phyloP scores from a whole-genome alignment of 2,329 filamentous ascomycete genomes.

The Akanthomyces uredinophilus region DNA sequence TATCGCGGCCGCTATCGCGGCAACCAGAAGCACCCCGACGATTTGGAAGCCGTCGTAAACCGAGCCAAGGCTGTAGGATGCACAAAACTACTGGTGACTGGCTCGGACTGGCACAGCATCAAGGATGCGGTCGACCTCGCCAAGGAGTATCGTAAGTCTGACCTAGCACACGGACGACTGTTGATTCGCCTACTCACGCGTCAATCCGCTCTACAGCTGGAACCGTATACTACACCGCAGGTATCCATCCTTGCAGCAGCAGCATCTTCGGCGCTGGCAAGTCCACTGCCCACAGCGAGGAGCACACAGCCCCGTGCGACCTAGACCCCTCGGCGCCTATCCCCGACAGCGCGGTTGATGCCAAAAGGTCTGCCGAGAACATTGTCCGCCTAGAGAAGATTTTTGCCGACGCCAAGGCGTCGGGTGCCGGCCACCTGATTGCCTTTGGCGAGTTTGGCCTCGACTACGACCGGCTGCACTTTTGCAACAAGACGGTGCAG shows the following conservation, averaged over 20 bases:
- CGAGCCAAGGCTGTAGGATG: conserved; percentile 76
- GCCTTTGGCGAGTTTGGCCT: conserved; percentile 95
- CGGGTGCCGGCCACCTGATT: conserved; percentile 45
- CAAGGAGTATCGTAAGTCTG: conserved; percentile 61
- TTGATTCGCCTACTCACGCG: conserved; percentile 14
- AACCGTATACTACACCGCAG: conserved; percentile 82
- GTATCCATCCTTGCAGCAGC: conserved; percentile 88
- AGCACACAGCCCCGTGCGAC: conserved; percentile 47
- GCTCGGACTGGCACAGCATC: conserved; percentile 78
- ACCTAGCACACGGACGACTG: conserved; percentile 6
- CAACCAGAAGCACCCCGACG: conserved; percentile 66
- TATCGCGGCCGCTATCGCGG: conserved; percentile 82
- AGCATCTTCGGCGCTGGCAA: conserved; percentile 54
- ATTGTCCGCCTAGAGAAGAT: conserved; percentile 60
- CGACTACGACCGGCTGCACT: conserved; percentile 88
- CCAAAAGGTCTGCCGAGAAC: conserved; percentile 40
- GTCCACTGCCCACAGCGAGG: conserved; percentile 43
- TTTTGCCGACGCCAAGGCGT: conserved; percentile 51
- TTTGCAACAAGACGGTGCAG: conserved; percentile 74
- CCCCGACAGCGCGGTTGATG: conserved; percentile 44
- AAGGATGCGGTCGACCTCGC: conserved; percentile 69
- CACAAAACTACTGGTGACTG: conserved; percentile 86
- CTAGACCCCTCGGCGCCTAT: conserved; percentile 43
- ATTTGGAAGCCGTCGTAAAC: conserved; percentile 70
- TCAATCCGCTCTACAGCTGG: conserved; percentile 49